phyloP scores from a whole-genome alignment of 2,329 filamentous ascomycete species.

The Nothophoma quercina region DNA sequence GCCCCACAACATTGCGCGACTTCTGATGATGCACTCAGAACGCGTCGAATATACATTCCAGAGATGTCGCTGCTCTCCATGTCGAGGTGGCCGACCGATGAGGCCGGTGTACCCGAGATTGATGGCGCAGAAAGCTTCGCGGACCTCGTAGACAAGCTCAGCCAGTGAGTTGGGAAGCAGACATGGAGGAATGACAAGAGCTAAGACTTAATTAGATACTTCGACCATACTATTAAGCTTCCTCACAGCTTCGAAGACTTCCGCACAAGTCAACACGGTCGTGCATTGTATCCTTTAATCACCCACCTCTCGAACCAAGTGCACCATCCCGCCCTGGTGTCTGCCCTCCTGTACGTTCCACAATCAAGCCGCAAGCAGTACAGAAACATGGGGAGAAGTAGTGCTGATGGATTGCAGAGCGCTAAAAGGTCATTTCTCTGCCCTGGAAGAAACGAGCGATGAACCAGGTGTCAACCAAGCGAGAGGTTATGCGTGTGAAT shows the following conservation, averaged over 20 bases:
- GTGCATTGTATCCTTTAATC: conserved; percentile 66
- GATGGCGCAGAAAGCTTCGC: conserved; percentile 67
- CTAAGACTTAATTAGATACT: conserved; percentile 44
- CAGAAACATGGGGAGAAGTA: neutral
- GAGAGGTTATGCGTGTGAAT: conserved; percentile 77
- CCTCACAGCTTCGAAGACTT: conserved; percentile 78
- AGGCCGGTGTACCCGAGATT: conserved; percentile 64
- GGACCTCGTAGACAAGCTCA: conserved; percentile 71
- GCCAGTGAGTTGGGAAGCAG: conserved; percentile 41
- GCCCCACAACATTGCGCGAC: conserved; percentile 13
- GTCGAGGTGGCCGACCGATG: conserved; percentile 37
- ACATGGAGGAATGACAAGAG: conserved; percentile 2
- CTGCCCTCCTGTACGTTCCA: conserved; percentile 71
- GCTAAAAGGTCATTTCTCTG: conserved; percentile 76
- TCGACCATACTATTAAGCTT: conserved; percentile 65
- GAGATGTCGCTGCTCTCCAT: conserved; percentile 41
- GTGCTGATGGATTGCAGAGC: conserved; percentile 59
- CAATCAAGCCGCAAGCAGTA: neutral
- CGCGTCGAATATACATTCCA: conserved; percentile 7
- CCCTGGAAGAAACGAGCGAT: conserved; percentile 63
- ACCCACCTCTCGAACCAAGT: conserved; percentile 69
- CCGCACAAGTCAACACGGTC: conserved; percentile 69
- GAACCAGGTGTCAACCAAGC: conserved; percentile 72
- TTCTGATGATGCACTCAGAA: conserved; percentile 12
- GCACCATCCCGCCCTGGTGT: conserved; percentile 74